Percentiles rank a stretch among this genome's conserved stretches.
Evolutionary conservation across 768 basidiomycete species (phyloP).

Genomic region (Leccinum broughii): DNA sequence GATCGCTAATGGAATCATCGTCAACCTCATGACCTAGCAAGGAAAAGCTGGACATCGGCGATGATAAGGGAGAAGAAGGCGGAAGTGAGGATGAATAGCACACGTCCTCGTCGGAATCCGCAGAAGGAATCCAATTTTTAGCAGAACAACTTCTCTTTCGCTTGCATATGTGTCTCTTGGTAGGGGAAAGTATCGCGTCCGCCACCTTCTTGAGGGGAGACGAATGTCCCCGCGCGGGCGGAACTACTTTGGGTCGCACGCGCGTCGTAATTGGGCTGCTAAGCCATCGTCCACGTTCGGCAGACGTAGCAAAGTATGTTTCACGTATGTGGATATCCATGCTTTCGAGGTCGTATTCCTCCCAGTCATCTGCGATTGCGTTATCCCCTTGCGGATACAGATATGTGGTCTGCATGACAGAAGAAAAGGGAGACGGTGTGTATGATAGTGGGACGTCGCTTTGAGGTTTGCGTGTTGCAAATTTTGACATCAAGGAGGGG

Average conservation of each 20-base stretch:
- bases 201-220: slow-evolving; percentile 21
- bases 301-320: slow-evolving; percentile 56
- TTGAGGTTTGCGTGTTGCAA: slow-evolving; percentile 3
- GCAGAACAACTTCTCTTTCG: slow-evolving; percentile 1
- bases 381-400: slow-evolving; percentile 16
- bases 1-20: slow-evolving; percentile 12
- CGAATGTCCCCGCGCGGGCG: slow-evolving; percentile 22
- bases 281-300: slow-evolving; percentile 60
- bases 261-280: slow-evolving; percentile 45
- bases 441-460: background rate
- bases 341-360: slow-evolving; percentile 35
- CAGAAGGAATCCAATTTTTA: slow-evolving; percentile 2
- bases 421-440: slow-evolving; percentile 5
- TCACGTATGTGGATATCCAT: slow-evolving; percentile 40
- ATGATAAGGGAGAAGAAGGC: slow-evolving; percentile 47
- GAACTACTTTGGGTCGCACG: slow-evolving; percentile 15
- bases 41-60: slow-evolving; percentile 41
- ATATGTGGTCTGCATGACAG: background rate
- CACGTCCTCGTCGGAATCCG: slow-evolving; percentile 20
- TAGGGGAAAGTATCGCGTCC: slow-evolving; percentile 5
- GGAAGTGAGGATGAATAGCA: slow-evolving; percentile 28
- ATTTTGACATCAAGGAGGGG: slow-evolving; percentile 24
- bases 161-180: slow-evolving; percentile 3
- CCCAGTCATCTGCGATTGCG: slow-evolving; percentile 20
- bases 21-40: slow-evolving; percentile 32